Evolutionary conservation across 345 rosid species (phyloP).

Genomic region (Eucalyptus brandiana): DNA sequence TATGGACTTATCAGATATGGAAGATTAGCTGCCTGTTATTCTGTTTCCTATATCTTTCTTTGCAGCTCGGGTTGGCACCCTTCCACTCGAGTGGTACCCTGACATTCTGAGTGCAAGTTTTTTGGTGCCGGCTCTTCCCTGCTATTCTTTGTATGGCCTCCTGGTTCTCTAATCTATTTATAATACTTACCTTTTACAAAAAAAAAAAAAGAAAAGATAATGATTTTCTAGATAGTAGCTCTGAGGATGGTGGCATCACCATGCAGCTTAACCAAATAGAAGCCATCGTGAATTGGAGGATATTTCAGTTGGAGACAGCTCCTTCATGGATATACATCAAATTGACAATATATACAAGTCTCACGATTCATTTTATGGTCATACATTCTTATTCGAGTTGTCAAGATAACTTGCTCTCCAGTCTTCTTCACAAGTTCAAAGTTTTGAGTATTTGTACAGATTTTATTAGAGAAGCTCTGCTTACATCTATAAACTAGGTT

Average conservation of each 20-base stretch:
- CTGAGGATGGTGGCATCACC: background rate
- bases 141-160: no score
- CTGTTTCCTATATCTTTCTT: no score
- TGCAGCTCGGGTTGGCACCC: no score
- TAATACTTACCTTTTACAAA: no score
- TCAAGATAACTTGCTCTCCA: background rate
- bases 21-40: no score
- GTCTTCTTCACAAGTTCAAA: background rate
- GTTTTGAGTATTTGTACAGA: background rate
- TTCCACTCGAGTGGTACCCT: no score
- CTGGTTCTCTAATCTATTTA: no score
- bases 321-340: slow-evolving; percentile 36
- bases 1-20: background rate
- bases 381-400: background rate
- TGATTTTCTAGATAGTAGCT: background rate
- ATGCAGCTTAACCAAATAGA: background rate
- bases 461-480: background rate
- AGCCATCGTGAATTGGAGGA: slow-evolving; percentile 1
- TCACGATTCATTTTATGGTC: background rate
- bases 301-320: slow-evolving; percentile 5
- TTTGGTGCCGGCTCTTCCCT: no score
- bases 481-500: background rate
- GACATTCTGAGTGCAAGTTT: no score
- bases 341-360: slow-evolving; percentile 3
- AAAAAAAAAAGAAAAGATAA: no score